Percentiles rank a stretch among this genome's conserved stretches.
Conservation (phyloP, 169 alveolate species). For the Condylostoma magnum region DNA sequence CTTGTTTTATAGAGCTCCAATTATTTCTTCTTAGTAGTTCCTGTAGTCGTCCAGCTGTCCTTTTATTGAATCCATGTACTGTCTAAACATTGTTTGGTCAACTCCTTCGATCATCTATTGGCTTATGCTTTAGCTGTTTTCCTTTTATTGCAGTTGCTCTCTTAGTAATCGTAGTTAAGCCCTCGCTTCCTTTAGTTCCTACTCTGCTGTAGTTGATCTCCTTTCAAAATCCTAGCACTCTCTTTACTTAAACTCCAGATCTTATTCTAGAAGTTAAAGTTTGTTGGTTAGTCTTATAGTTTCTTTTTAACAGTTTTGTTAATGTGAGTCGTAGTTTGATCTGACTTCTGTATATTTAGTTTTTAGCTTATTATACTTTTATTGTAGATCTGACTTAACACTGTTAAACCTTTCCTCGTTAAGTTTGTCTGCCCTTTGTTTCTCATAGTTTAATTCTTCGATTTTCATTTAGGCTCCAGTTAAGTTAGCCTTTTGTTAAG, state of each 20-base stretch:
- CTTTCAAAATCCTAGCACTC: conserved; percentile 4
- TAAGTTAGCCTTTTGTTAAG: not conserved
- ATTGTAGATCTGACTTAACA: conserved; percentile 3
- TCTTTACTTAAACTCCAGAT: not conserved
- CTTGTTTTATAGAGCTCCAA: conserved; percentile 59
- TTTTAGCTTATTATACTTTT: not conserved
- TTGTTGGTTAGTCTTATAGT: not conserved
- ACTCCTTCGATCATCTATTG: conserved; percentile 38
- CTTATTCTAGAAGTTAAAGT: conserved; percentile 13
- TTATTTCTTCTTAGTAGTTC: conserved; percentile 66
- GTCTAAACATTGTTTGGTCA: conserved; percentile 61
- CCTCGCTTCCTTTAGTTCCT: conserved; percentile 14
- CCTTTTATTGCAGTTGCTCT: conserved; percentile 14
- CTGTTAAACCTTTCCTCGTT: not conserved
- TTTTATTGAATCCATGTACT: conserved; percentile 57
- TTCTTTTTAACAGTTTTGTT: not conserved
- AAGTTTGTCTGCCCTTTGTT: not conserved
- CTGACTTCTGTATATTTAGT: not conserved
- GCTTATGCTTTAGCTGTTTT: not conserved
- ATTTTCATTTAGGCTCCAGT: conserved; percentile 9
- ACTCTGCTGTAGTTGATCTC: not conserved
- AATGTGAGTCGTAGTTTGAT: not conserved
- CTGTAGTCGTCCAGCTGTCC: conserved; percentile 72
- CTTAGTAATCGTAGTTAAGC: not conserved
- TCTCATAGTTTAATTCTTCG: conserved; percentile 16